phyloP scores from a whole-genome alignment of 1,284 basidiomycete genomes.

The Wallemia mellicola region DNA sequence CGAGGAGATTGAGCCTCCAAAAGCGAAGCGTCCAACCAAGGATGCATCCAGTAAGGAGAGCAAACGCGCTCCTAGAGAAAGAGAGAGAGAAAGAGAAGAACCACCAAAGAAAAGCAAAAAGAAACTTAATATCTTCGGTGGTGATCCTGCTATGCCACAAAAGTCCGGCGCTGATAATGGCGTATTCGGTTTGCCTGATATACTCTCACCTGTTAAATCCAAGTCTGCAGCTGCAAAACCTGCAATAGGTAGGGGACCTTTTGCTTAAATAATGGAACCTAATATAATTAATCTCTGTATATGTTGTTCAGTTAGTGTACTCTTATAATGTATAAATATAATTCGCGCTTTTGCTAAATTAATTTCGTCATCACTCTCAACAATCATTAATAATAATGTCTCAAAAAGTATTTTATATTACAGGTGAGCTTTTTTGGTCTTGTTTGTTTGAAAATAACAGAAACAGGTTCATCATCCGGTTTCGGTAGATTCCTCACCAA shows the following conservation, averaged over 20 bases:
- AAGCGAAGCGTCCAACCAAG: background rate
- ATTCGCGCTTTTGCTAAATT: no score
- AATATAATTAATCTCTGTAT: background rate
- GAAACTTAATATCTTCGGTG: constrained; percentile 15
- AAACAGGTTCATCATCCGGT: background rate
- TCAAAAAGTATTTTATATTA: no score
- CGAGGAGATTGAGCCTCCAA: background rate
- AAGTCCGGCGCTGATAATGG: background rate
- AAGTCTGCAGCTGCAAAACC: background rate
- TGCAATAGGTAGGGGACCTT: no score
- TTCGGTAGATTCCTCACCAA: background rate
- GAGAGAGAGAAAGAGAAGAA: no score
- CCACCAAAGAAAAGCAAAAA: background rate
- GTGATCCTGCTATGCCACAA: background rate
- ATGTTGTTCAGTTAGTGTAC: background rate
- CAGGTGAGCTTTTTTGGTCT: no score
- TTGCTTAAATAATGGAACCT: no score
- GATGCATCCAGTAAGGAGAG: no score
- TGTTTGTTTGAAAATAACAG: no score
- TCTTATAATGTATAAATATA: background rate
- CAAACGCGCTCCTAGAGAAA: no score
- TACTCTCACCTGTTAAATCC: background rate
- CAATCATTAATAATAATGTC: no score
- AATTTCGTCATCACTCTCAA: no score
- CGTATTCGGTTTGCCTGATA: background rate